Percentiles rank a stretch among this genome's conserved stretches.
These are phyloP conservation scores for Kuraishia molischiana DNA, from an alignment of 805 yeast species.

Conservation along the genomic window DNA sequence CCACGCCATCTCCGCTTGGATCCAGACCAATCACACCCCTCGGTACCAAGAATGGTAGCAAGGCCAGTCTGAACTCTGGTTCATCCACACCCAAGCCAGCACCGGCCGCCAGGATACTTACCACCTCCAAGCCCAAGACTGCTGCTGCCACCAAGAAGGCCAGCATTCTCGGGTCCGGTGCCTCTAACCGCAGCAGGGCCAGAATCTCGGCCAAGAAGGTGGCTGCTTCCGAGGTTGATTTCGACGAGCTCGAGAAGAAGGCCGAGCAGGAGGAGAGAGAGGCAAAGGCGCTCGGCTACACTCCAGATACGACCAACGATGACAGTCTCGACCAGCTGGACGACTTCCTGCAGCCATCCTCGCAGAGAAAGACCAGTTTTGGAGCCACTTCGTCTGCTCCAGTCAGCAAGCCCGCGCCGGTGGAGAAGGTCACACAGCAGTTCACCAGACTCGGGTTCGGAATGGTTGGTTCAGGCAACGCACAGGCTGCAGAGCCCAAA, in stretches of 20 bases:
- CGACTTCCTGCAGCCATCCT: constrained; percentile 6
- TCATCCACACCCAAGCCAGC: constrained; percentile 18
- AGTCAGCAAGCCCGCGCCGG: constrained; percentile 14
- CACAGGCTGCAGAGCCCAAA: background rate
- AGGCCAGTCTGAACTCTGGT: constrained; percentile 19
- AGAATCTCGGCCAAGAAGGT: constrained; percentile 51
- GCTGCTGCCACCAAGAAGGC: constrained; percentile 12
- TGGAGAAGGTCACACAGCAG: constrained; percentile 49
- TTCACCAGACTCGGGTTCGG: constrained; percentile 87
- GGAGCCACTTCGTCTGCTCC: constrained; percentile 8
- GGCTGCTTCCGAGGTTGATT: constrained; percentile 39
- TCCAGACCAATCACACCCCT: constrained; percentile 35
- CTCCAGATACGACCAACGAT: constrained; percentile 22
- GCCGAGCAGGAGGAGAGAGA: constrained; percentile 80
- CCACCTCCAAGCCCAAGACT: constrained; percentile 10
- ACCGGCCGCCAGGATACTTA: constrained; percentile 19
- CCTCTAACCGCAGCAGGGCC: constrained; percentile 47
- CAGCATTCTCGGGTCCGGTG: constrained; percentile 27
- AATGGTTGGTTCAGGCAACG: constrained; percentile 61
- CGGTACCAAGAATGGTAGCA: constrained; percentile 7
- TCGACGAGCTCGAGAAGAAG: constrained; percentile 57
- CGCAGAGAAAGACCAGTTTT: constrained; percentile 4
- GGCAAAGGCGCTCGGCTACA: constrained; percentile 42
- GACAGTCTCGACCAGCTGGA: constrained; percentile 5
- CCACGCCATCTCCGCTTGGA: constrained; percentile 35